Evolutionary conservation across 2,329 filamentous ascomycete species (phyloP).

Genomic region (Magnaporthiopsis rhizophila): DNA sequence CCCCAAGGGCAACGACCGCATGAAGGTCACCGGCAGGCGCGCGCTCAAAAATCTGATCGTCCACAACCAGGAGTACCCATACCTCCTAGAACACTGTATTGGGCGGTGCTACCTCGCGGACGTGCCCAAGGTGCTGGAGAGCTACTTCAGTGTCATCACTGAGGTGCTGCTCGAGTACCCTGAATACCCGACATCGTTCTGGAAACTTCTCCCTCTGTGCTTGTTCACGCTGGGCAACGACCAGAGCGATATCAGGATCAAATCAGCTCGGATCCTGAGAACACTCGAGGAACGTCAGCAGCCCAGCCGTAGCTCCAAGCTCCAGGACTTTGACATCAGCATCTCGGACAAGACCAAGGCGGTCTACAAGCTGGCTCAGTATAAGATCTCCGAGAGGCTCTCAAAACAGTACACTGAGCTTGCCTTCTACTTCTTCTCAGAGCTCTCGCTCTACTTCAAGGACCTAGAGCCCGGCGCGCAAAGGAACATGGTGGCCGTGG

Average conservation of each 20-base stretch:
- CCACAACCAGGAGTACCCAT: conserved; percentile 81
- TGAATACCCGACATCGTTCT: conserved; percentile 80
- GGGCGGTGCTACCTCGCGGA: conserved; percentile 83
- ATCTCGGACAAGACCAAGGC: conserved; percentile 98
- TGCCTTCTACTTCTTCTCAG: conserved; percentile 90
- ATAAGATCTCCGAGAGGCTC: conserved; percentile 87
- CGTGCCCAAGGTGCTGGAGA: conserved; percentile 75
- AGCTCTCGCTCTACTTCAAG: conserved; percentile 91
- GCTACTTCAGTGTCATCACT: conserved; percentile 89
- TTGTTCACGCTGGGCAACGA: conserved; percentile 91
- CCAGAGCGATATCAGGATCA: conserved; percentile 79
- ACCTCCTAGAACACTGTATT: conserved; percentile 82
- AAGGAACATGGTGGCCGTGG: conserved; percentile 87
- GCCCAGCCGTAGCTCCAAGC: conserved; percentile 63
- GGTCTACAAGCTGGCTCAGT: conserved; percentile 95
- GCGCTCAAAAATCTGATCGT: conserved; percentile 84
- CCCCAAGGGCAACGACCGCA: conserved; percentile 65
- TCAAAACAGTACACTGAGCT: conserved; percentile 82
- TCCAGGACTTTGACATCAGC: conserved; percentile 96
- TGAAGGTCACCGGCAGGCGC: conserved; percentile 80
- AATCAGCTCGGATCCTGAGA: conserved; percentile 74
- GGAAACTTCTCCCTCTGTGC: conserved; percentile 81
- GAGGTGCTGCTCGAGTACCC: conserved; percentile 76
- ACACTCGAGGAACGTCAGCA: conserved; percentile 75
- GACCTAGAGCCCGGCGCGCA: conserved; percentile 75